phyloP scores from a whole-genome alignment of 1,284 basidiomycete genomes.

The Ustilago loliicola region DNA sequence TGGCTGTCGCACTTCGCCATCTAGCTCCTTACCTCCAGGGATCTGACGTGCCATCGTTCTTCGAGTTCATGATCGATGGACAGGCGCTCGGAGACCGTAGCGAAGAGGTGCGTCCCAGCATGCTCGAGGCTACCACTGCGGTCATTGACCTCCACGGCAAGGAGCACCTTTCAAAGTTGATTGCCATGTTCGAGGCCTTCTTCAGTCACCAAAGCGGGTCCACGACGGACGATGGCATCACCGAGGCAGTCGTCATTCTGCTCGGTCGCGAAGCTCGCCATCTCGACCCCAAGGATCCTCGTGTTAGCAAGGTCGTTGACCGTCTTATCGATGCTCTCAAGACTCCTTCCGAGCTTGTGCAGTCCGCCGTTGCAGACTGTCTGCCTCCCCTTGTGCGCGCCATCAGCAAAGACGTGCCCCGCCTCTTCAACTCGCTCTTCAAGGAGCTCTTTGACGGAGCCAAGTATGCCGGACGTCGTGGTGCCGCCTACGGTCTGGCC shows the following conservation, averaged over 20 bases:
- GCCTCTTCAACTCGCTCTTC: conserved; percentile 78
- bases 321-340: conserved; percentile 90
- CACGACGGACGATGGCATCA: conserved; percentile 73
- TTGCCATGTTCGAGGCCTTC: conserved; percentile 86
- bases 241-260: conserved; percentile 94
- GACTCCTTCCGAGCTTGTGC: conserved; percentile 96
- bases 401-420: conserved; percentile 75
- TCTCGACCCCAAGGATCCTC: conserved; percentile 76
- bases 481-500: conserved; percentile 95
- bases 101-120: conserved; percentile 84
- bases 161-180: conserved; percentile 80
- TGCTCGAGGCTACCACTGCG: conserved; percentile 86
- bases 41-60: conserved; percentile 81
- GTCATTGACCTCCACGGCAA: conserved; percentile 88
- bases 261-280: conserved; percentile 94
- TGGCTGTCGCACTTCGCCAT: conserved; percentile 79
- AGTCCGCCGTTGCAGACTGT: conserved; percentile 91
- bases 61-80: conserved; percentile 86
- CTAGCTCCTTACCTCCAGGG: conserved; percentile 80
- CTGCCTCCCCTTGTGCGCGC: conserved; percentile 86
- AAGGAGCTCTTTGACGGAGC: conserved; percentile 74
- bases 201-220: conserved; percentile 73
- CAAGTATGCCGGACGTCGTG: conserved; percentile 91
- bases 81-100: conserved; percentile 89
- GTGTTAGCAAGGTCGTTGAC: conserved; percentile 78